Evolutionary conservation across 2,329 filamentous ascomycete species (phyloP).

Genomic region (Arthroderma sp.): DNA sequence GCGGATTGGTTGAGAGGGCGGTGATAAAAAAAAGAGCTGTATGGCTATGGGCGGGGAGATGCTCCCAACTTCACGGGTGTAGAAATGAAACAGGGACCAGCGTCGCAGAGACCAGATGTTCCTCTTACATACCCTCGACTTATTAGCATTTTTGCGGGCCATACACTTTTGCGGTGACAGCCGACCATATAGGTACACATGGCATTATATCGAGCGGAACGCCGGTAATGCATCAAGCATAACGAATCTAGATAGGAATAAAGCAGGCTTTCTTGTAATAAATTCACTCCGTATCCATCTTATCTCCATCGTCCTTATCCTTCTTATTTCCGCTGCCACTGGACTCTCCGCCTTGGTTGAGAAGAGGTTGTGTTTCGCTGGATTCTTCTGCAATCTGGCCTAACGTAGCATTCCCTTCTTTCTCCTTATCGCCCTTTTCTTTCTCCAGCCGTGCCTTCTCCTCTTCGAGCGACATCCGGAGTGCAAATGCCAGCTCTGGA

Average conservation of each 20-base stretch:
- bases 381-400: constrained; percentile 72
- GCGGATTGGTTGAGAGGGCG: constrained; percentile 60
- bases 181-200: too few species aligned
- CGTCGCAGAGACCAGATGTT: too few species aligned
- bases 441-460: constrained; percentile 90
- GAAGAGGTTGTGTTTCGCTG: constrained; percentile 46
- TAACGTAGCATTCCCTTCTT: constrained; percentile 58
- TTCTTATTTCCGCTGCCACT: constrained; percentile 46
- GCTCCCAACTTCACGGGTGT: too few species aligned
- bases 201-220: background rate
- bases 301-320: constrained; percentile 24
- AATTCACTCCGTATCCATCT: constrained; percentile 33
- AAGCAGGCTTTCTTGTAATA: background rate
- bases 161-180: too few species aligned
- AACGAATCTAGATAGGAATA: constrained; percentile 5
- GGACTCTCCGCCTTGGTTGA: constrained; percentile 51
- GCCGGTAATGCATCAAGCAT: constrained; percentile 4
- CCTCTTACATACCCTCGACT: too few species aligned
- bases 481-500: constrained; percentile 81
- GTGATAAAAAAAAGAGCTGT: constrained; percentile 18
- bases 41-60: too few species aligned
- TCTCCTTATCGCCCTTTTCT: constrained; percentile 62
- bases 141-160: too few species aligned
- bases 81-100: too few species aligned
- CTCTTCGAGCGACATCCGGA: constrained; percentile 97